phyloP scores from a whole-genome alignment of 169 alveolate genomes.

The Eimeria sp. region DNA sequence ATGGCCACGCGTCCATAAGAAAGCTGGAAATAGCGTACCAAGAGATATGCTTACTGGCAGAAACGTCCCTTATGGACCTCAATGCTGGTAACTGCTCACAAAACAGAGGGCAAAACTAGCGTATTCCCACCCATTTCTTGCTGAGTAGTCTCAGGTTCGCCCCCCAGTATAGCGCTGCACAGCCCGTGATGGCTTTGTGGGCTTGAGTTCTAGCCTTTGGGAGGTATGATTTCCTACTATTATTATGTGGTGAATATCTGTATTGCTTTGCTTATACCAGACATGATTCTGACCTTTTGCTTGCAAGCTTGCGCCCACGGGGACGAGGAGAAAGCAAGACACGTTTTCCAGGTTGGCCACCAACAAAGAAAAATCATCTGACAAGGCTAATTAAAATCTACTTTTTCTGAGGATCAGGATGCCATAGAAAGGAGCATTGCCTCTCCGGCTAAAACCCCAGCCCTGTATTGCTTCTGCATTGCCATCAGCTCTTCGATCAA shows the following conservation, averaged over 20 bases:
- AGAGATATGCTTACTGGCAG: slow-evolving; percentile 59
- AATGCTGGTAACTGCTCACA: slow-evolving; percentile 28
- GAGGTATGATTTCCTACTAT: not conserved
- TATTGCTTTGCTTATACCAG: not conserved
- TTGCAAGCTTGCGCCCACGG: slow-evolving; percentile 74
- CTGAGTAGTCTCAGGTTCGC: not conserved
- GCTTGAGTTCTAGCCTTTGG: not conserved
- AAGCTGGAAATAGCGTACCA: slow-evolving; percentile 69
- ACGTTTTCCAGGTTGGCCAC: slow-evolving; percentile 65
- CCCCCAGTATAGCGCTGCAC: not conserved
- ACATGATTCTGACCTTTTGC: slow-evolving; percentile 61
- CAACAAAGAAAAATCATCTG: not conserved
- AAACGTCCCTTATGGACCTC: slow-evolving; percentile 59
- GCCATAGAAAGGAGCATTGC: not conserved
- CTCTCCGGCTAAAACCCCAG: not conserved
- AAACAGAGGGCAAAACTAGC: not conserved
- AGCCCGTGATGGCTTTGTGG: not conserved
- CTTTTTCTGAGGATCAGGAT: not conserved
- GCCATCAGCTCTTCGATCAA: slow-evolving; percentile 55
- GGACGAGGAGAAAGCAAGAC: slow-evolving; percentile 48
- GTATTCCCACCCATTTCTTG: not conserved
- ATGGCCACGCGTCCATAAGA: slow-evolving; percentile 9
- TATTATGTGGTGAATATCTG: not conserved
- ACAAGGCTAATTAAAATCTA: not conserved
- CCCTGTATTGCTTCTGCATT: not conserved